Base-by-base conservation (phyloP, 1,284 basidiomycete genomes). In the Melampsora larici-populina region DNA sequence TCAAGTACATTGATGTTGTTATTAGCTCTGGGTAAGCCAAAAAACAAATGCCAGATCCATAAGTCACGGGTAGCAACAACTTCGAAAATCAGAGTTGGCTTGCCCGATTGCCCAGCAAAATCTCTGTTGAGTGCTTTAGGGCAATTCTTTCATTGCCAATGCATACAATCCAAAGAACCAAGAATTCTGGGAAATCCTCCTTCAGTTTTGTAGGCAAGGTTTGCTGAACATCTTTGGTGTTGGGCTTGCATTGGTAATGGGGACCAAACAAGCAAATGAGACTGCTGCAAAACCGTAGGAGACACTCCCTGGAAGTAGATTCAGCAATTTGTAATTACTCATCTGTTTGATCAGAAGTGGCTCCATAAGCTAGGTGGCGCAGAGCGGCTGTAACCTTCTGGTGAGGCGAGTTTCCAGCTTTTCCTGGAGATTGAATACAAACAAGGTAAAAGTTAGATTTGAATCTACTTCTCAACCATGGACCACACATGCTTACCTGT, bases 351-450 rank as follows among this genome's bases (percentile, higher is more conserved):
- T 33, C 64, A 17, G 46, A 46, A 8, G 58, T 8, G 5, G 55
- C 60, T 11, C 72, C 72, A 46, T 75, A 55, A 18, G 21, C n/a
- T n/a, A n/a, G n/a, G n/a, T n/a, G n/a, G n/a, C n/a, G n/a, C n/a
- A n/a, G n/a, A n/a, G n/a, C n/a, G 5, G 51, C 63, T 0, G 58
- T 15, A 0, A 75, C 72, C 29, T 75, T 75, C n/a, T 75, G 72
- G 5, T 51, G 29, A 2, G 46, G 49, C 15, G 63, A 66, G 55
- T 66, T 48, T 5, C 72, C 72, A 6, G 55, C 26, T 26, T 51
- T 66, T 11, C 72, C 72, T 24, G 67, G 64, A 48, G n/a, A n/a
- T n/a, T 67, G 1, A 21, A 18, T 8, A 3, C 0, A 48, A 40
- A 60, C 13, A 60, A 15, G 60, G 6, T 9, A 65, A n/a, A n/a